Evolutionary conservation across 192 early-diverging fungal genomes (phyloP), one percentile per base, ranked within the genome.

Genomic region (Coemansia sp.): DNA sequence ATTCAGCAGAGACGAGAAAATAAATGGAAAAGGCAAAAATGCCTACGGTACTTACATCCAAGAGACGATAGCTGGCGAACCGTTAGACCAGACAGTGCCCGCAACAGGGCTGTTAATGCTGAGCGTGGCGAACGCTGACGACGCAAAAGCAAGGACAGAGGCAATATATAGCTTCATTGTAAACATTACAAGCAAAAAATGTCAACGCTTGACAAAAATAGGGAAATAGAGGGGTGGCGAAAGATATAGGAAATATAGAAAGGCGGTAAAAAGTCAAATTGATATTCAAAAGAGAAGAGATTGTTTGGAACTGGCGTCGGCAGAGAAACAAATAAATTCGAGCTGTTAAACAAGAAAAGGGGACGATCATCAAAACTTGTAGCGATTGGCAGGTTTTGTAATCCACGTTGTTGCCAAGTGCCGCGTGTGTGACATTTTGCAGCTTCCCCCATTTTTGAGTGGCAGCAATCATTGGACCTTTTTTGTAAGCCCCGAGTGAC

Each of bases 31-130:
- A 54, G 5, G 4, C 32, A 58, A 23, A 39, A 37, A 58, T 3
- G 3, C 21, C 17, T 37, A 38, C 47, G 22, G 24, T 48, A 79
- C 77, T 79, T 79, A 79, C 72, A 75, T n/a, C 79, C 79, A 81
- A 12, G 73, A 65, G 17, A 81, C 56, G 5, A 51, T 68, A 49
- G 64, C 63, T 6, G 78, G 66, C 37, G 24, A 17, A 49, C 66
- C 62, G 48, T 72, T 47, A 22, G 52, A 19, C 78, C 69, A 72
- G 52, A 70, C 67, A 19, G 73, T 72, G 41, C 62, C 63, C 2
- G 58, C 66, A 47, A 75, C 69, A 4, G 78, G 78, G 73, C 58
- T 75, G 73, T 72, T 81, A 62, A 81, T 81, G 62, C 51, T 64
- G 69, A 81, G 62, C 17, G 52, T 56, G 19, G 62, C 78, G 60